Conservation (phyloP, 2,329 filamentous ascomycete genomes). For the Colletotrichum sp. region DNA sequence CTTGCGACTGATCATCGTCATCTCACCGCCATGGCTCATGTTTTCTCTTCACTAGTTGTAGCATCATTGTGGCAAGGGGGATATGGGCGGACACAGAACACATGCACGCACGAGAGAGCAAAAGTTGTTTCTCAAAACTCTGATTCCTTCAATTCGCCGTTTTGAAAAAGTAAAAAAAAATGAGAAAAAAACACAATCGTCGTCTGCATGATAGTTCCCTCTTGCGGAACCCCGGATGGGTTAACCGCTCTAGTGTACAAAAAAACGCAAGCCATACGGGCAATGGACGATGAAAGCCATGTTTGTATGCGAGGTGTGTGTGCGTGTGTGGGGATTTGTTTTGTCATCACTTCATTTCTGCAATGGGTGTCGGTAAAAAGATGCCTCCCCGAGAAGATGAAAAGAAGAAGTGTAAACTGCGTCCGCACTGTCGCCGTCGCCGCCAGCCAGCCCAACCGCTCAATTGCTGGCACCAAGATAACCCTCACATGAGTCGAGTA, state of each 20-base stretch:
- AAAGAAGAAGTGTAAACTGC: not conserved
- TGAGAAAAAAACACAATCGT: not conserved
- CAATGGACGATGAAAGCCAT: not conserved
- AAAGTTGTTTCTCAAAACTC: slow-evolving; percentile 5
- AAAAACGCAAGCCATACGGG: not conserved
- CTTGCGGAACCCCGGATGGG: not conserved
- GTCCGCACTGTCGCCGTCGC: not conserved
- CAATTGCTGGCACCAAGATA: not conserved
- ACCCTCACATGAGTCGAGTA: not conserved
- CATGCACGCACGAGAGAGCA: not conserved
- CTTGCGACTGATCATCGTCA: not conserved
- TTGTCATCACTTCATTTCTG: slow-evolving; percentile 22
- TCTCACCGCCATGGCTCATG: not conserved
- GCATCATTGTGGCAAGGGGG: not conserved
- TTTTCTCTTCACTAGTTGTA: not conserved
- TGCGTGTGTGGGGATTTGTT: not conserved
- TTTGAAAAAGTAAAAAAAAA: slow-evolving; percentile 1
- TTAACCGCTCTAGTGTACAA: slow-evolving; percentile 16
- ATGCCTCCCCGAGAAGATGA: slow-evolving; percentile 13
- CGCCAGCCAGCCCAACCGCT: not conserved
- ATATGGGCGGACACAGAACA: not conserved
- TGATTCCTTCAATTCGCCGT: slow-evolving; percentile 11
- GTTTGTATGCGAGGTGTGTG: not conserved
- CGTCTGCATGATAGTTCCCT: slow-evolving; percentile 10
- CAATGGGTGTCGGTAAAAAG: slow-evolving; percentile 5